Base-by-base conservation (phyloP, 495 filamentous ascomycete species). In the Penicillium canariense region DNA sequence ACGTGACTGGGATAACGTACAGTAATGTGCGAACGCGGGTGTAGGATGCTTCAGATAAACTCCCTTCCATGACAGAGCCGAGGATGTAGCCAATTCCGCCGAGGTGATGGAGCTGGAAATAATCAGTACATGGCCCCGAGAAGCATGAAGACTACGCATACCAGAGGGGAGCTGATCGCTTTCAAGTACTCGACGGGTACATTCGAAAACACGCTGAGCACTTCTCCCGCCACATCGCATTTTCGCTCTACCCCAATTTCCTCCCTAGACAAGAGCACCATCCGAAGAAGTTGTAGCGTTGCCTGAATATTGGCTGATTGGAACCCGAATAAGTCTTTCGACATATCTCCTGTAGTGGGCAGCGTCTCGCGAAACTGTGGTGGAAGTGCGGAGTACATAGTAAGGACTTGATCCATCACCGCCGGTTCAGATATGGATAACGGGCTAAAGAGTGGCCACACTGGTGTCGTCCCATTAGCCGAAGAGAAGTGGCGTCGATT, bases 241-340 rank as follows among this genome's bases (percentile, higher is more conserved):
- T 78, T 78, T 23, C 71, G 62, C 32, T 76, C 65, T 3, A 77
- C 63, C 23, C 71, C 72, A 31, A 66, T 67, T 32, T 72, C 67
- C 34, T 73, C 74, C 0, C 69, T 62, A 4, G 72, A 72, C 52
- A 80, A 70, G 6, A 79, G 62, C 5, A 77, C 66, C 67, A 81
- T 78, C 10, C 76, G 75, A 6, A 81, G 69, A 10, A 81, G 69
- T 48, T 78, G 75, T 14, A 81, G 58, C 2, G 76, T 80, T 5
- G 77, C 76, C 23, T 73, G 68, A 38, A 82, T 81, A 49, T 80
- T 79, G 38, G 79, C 78, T 12, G 76, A 75, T 58, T 81, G 77
- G 42, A 80, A 79, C 1, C 76, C 72, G 47, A 74, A 77, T 1
- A 74, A 62, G 52, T 79, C 71, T 17, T 66, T 62, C 0, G 27